These are phyloP conservation scores for Chrysanthemum lavandulifolium DNA, from an alignment of 129 eudicot genomes.

Conservation along the genomic window DNA sequence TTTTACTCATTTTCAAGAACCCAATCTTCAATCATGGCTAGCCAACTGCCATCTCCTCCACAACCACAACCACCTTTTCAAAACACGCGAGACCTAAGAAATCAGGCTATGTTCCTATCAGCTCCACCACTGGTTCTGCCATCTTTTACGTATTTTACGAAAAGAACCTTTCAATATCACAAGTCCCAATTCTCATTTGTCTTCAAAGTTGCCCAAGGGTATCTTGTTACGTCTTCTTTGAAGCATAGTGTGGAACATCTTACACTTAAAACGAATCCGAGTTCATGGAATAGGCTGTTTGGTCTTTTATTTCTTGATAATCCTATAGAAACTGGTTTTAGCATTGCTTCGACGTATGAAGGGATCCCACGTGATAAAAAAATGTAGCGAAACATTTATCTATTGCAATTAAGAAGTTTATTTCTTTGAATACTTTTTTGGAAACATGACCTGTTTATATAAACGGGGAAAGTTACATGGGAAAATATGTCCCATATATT, in stretches of 20 bases:
- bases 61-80: too few relatives aligned
- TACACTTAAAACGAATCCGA: constrained; percentile 41
- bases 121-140: too few relatives aligned
- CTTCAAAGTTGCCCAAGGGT: too few relatives aligned
- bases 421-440: constrained; percentile 37
- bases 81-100: too few relatives aligned
- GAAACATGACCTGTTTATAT: constrained; percentile 52
- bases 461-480: constrained; percentile 75
- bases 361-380: constrained; percentile 68
- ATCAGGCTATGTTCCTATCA: too few relatives aligned
- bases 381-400: constrained; percentile 51
- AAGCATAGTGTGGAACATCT: constrained; percentile 32
- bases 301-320: constrained; percentile 68
- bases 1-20: too few relatives aligned
- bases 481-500: constrained; percentile 61
- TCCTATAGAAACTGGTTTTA: constrained; percentile 71
- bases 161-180: too few relatives aligned
- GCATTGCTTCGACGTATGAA: constrained; percentile 49
- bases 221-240: constrained; percentile 15
- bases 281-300: constrained; percentile 60
- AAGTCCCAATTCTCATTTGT: too few relatives aligned
- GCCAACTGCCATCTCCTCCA: too few relatives aligned
- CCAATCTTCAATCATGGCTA: too few relatives aligned
- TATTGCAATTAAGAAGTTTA: constrained; percentile 48
- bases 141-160: too few relatives aligned